These are phyloP conservation scores for Klebsormidium nitens DNA, from an alignment of 139 green algal genomes.

Conservation along the genomic window DNA sequence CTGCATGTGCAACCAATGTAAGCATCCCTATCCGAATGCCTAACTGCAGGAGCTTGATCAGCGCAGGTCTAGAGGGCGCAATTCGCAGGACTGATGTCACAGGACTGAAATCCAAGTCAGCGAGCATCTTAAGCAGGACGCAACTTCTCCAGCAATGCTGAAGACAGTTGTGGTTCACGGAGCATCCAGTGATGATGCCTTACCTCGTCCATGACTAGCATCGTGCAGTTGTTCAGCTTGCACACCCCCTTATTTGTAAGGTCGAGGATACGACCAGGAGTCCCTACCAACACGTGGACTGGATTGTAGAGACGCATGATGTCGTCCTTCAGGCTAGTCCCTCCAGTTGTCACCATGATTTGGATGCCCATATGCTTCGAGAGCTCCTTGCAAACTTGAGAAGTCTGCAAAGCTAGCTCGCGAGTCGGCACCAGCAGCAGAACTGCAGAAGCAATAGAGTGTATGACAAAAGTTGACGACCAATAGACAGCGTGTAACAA, in stretches of 20 bases:
- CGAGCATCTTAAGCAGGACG: background rate
- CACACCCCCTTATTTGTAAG: conserved; percentile 89
- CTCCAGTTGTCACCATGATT: conserved; percentile 96
- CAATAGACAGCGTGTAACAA: too few relatives aligned
- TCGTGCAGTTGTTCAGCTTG: conserved; percentile 76
- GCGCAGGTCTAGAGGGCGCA: too few relatives aligned
- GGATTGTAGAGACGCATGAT: conserved; percentile 95
- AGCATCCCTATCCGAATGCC: too few relatives aligned
- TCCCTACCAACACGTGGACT: conserved; percentile 92
- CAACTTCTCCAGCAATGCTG: background rate
- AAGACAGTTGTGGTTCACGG: background rate
- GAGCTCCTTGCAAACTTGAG: conserved; percentile 94
- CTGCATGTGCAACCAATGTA: too few relatives aligned
- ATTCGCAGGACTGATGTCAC: too few relatives aligned
- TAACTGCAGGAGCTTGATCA: too few relatives aligned
- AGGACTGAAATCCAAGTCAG: too few relatives aligned
- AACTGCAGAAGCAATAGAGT: conserved; percentile 52
- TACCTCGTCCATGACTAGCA: conserved; percentile 97
- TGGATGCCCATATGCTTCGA: conserved; percentile 88
- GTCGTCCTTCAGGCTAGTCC: conserved; percentile 94
- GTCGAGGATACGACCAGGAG: conserved; percentile 94
- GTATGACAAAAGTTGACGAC: background rate
- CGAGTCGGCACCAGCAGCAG: conserved; percentile 95
- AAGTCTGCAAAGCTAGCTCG: conserved; percentile 96
- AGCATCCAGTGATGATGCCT: background rate